These are phyloP conservation scores for Phytophthora pluvialis DNA, from an alignment of 352 stramenopile genomes.

Conservation along the genomic window DNA sequence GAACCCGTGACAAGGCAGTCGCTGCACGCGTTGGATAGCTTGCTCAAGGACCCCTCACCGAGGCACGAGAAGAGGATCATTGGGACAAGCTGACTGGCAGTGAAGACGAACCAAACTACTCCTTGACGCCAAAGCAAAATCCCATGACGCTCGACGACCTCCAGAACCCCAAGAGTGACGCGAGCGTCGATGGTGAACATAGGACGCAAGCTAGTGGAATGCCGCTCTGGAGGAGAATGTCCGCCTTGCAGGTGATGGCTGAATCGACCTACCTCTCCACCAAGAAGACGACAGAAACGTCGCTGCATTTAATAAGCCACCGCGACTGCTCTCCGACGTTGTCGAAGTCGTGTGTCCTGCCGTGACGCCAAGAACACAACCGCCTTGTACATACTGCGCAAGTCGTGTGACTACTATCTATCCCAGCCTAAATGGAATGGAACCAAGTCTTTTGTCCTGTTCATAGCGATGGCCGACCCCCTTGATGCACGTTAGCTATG, in stretches of 20 bases:
- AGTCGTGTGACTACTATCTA: neutral
- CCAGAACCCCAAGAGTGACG: neutral
- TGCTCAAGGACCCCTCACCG: constrained; percentile 17
- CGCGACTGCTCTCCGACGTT: neutral
- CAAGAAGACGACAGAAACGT: constrained; percentile 34
- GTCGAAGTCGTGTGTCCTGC: neutral
- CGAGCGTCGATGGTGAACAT: neutral
- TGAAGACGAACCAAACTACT: constrained; percentile 16
- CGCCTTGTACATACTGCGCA: no score
- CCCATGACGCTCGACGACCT: constrained; percentile 30
- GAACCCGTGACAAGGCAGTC: constrained; percentile 23
- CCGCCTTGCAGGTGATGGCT: constrained; percentile 32
- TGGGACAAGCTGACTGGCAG: constrained; percentile 17
- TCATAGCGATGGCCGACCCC: no score
- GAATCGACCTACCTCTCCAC: constrained; percentile 37
- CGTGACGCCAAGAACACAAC: neutral
- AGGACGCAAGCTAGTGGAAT: neutral
- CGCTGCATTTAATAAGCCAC: constrained; percentile 19
- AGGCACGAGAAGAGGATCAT: constrained; percentile 7
- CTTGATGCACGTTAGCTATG: no score
- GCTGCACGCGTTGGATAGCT: constrained; percentile 23
- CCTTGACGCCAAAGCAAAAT: constrained; percentile 10
- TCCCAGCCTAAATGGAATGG: neutral
- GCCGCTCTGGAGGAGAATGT: constrained; percentile 32
- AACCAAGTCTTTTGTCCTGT: neutral